phyloP scores from a whole-genome alignment of 805 yeast species.

The Sugiyamaella floridensis region DNA sequence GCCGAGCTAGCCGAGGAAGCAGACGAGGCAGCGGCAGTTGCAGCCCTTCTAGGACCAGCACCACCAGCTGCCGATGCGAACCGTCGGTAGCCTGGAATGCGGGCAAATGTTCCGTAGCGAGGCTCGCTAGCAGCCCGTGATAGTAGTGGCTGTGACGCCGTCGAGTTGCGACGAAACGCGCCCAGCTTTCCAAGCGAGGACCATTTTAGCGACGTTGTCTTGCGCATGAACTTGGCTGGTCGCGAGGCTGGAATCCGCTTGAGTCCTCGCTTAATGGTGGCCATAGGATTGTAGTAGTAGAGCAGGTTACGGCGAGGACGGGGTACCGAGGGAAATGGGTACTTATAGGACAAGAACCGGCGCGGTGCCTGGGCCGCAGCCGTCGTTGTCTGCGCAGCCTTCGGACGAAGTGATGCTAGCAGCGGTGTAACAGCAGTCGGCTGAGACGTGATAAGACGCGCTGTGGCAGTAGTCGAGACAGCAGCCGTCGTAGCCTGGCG shows the following conservation, averaged over 20 bases:
- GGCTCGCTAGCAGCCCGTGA: neutral
- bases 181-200: neutral
- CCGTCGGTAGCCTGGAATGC: constrained; percentile 4
- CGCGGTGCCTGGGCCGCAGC: neutral
- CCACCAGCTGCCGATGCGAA: constrained; percentile 11
- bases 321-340: constrained; percentile 22
- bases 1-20: neutral
- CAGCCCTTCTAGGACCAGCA: neutral
- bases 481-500: neutral
- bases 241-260: constrained; percentile 15
- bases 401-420: neutral
- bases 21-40: neutral
- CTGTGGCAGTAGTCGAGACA: neutral
- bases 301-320: constrained; percentile 20
- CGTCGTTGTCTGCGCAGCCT: neutral
- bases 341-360: constrained; percentile 5
- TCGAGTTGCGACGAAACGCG: neutral
- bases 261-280: constrained; percentile 20
- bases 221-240: constrained; percentile 10
- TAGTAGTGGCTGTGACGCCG: neutral
- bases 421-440: neutral
- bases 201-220: constrained; percentile 2
- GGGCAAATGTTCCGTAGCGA: constrained; percentile 4
- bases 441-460: neutral
- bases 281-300: constrained; percentile 21